Evolutionary conservation across 169 alveolate genomes (phyloP).

Genomic region (Eimeria falciformis): DNA sequence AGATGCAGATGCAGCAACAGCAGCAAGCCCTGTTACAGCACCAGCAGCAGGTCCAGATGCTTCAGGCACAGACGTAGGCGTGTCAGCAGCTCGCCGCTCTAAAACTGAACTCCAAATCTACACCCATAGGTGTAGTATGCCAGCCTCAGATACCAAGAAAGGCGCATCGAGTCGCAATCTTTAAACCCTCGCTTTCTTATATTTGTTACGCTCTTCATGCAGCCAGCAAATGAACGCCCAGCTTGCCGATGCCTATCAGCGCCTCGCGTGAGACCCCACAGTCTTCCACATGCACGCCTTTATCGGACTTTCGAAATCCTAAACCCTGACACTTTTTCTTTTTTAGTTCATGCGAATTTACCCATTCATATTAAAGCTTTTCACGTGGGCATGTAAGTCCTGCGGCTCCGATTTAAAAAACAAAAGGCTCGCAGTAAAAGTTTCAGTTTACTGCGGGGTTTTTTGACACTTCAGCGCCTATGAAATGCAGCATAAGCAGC

Average conservation of each 20-base stretch:
- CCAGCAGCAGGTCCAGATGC: conserved; percentile 60
- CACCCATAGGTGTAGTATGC: background rate
- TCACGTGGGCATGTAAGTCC: no score
- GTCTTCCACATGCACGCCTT: background rate
- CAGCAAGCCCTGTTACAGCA: conserved; percentile 59
- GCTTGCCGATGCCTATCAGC: conserved; percentile 50
- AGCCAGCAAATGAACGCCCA: conserved; percentile 49
- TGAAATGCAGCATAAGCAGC: conserved; percentile 60
- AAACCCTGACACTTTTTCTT: no score
- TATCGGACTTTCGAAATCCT: no score
- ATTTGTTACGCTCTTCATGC: background rate
- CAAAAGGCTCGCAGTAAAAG: background rate
- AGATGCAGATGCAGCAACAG: conserved; percentile 57
- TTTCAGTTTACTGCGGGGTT: background rate
- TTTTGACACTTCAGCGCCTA: conserved; percentile 22
- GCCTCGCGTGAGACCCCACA: conserved; percentile 59
- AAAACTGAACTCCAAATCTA: background rate
- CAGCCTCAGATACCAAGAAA: background rate
- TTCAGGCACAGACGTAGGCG: conserved; percentile 50
- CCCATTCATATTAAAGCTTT: no score
- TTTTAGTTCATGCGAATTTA: no score
- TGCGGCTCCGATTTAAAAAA: no score
- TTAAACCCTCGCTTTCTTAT: background rate
- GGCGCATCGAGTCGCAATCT: background rate
- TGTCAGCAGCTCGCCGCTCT: background rate